Conservation (phyloP, 305 asterid species). For the Fraxinus sp. region DNA sequence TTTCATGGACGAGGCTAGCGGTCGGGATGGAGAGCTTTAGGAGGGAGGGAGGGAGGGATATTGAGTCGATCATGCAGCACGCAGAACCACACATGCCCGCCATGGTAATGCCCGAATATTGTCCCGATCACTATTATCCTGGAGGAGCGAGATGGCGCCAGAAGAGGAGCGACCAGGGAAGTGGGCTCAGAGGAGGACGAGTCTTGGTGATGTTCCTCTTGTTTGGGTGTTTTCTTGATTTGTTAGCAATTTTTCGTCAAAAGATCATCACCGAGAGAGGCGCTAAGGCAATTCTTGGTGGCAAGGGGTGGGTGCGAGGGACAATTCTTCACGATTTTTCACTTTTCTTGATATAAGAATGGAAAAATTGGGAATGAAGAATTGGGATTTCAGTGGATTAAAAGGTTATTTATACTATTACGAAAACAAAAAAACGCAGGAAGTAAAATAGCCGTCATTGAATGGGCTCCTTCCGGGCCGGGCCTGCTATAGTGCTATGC, state of each 20-base stretch:
- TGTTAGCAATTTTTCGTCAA: slow-evolving; percentile 28
- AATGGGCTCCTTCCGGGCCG: not conserved
- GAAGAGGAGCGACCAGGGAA: not conserved
- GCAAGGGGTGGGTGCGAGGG: slow-evolving; percentile 51
- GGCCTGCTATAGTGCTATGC: not conserved
- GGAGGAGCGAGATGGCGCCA: slow-evolving; percentile 61
- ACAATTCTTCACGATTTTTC: slow-evolving; percentile 48
- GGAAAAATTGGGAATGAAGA: not conserved
- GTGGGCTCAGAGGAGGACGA: slow-evolving; percentile 41
- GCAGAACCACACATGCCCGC: slow-evolving; percentile 91
- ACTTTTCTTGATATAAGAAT: not conserved
- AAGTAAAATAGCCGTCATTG: slow-evolving; percentile 32
- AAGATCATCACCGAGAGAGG: slow-evolving; percentile 75
- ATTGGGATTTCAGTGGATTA: not conserved
- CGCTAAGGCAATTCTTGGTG: slow-evolving; percentile 74
- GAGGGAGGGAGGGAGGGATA: slow-evolving; percentile 61
- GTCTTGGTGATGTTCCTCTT: slow-evolving; percentile 20
- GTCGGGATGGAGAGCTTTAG: slow-evolving; percentile 83
- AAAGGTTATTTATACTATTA: not conserved
- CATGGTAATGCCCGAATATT: slow-evolving; percentile 73
- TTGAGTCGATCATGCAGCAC: slow-evolving; percentile 69
- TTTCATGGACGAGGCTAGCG: slow-evolving; percentile 70
- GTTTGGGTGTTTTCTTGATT: slow-evolving; percentile 12
- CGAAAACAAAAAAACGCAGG: slow-evolving; percentile 28
- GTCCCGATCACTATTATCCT: slow-evolving; percentile 92